phyloP scores from a whole-genome alignment of 768 basidiomycete species.

The Tephrocybe sp. region DNA sequence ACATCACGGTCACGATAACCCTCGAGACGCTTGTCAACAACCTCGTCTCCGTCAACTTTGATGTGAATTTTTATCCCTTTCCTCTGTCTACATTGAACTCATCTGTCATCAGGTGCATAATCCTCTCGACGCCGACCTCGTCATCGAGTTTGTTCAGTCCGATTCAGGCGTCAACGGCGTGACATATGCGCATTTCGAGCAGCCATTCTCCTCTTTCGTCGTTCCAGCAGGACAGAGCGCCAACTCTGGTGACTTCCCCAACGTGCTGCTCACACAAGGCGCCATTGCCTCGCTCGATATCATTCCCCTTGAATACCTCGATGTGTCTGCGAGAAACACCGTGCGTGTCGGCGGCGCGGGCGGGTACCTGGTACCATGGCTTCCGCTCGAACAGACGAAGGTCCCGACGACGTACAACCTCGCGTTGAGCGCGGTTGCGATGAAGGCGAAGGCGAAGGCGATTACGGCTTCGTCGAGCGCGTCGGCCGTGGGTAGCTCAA shows the following conservation, averaged over 20 bases:
- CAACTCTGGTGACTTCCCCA: constrained; percentile 56
- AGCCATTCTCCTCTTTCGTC: constrained; percentile 53
- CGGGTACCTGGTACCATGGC: constrained; percentile 67
- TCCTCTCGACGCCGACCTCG: constrained; percentile 56
- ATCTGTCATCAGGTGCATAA: constrained; percentile 43
- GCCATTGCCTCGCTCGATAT: constrained; percentile 56
- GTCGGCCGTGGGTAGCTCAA: not conserved
- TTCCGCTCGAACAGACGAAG: constrained; percentile 52
- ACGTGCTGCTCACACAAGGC: constrained; percentile 62
- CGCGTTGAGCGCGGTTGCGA: constrained; percentile 15
- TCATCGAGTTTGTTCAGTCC: constrained; percentile 56
- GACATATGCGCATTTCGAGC: constrained; percentile 59
- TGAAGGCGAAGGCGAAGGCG: constrained; percentile 23
- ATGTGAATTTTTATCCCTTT: constrained; percentile 36
- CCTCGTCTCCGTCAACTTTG: constrained; percentile 54
- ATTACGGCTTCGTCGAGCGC: constrained; percentile 13
- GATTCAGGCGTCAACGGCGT: constrained; percentile 51
- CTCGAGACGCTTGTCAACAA: constrained; percentile 48
- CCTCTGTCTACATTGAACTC: not conserved
- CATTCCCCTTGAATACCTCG: constrained; percentile 52
- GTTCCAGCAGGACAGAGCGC: constrained; percentile 58
- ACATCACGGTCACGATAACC: constrained; percentile 54
- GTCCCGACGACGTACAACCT: constrained; percentile 54
- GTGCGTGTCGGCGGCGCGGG: constrained; percentile 41
- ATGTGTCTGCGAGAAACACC: constrained; percentile 51